phyloP scores from a whole-genome alignment of 495 filamentous ascomycete genomes.

The Hypoxylon lenormandii region DNA sequence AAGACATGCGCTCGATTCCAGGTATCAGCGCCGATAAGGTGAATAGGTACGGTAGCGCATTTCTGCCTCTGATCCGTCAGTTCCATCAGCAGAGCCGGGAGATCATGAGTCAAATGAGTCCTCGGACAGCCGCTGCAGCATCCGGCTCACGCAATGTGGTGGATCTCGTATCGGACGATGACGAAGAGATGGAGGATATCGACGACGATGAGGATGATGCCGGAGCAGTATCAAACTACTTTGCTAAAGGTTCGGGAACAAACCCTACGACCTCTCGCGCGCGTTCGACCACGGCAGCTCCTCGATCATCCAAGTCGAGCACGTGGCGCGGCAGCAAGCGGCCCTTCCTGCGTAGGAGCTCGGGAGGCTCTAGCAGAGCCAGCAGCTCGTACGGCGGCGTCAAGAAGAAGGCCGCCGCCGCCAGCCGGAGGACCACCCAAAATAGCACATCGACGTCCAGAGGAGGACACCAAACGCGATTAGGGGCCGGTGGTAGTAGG shows the following conservation, averaged over 20 bases:
- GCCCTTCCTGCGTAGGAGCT: slow-evolving; percentile 36
- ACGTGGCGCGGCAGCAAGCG: slow-evolving; percentile 43
- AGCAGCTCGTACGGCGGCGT: slow-evolving; percentile 43
- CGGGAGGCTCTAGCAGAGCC: slow-evolving; percentile 42
- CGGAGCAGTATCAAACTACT: slow-evolving; percentile 61
- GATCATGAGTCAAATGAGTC: slow-evolving; percentile 59
- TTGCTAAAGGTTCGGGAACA: slow-evolving; percentile 50
- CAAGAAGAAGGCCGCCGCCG: slow-evolving; percentile 43
- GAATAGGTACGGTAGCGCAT: slow-evolving; percentile 71
- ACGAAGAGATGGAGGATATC: slow-evolving; percentile 67
- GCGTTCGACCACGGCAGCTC: slow-evolving; percentile 31
- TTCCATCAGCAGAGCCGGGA: slow-evolving; percentile 69
- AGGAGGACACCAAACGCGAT: slow-evolving; percentile 5
- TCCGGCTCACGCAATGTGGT: slow-evolving; percentile 67
- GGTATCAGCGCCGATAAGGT: slow-evolving; percentile 79
- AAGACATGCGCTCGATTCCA: slow-evolving; percentile 73
- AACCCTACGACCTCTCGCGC: slow-evolving; percentile 24
- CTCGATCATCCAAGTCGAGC: slow-evolving; percentile 8
- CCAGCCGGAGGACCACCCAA: slow-evolving; percentile 25
- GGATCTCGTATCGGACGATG: slow-evolving; percentile 72
- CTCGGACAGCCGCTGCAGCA: slow-evolving; percentile 9
- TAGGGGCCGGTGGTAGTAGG: slow-evolving; percentile 22
- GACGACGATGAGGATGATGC: slow-evolving; percentile 60
- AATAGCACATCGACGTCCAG: slow-evolving; percentile 29
- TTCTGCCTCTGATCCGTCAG: slow-evolving; percentile 72